Evolutionary conservation across 768 basidiomycete genomes (phyloP).

Genomic region (Auriscalpium orientale): DNA sequence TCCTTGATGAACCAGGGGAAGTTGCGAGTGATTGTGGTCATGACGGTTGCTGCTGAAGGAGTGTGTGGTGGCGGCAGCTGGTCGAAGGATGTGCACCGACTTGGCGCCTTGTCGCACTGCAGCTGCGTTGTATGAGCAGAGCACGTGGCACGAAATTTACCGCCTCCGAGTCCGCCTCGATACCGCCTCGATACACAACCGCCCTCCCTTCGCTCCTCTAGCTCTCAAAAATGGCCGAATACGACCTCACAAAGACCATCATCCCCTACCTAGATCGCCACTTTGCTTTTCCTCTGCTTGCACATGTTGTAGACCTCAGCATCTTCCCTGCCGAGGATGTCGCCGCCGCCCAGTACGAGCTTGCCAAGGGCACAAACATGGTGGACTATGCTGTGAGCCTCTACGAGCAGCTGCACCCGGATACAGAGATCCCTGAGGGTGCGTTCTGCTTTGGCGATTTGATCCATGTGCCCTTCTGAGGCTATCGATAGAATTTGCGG

Average conservation of each 20-base stretch:
- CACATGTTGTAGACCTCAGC: conserved; percentile 71
- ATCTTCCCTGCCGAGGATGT: conserved; percentile 77
- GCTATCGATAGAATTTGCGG: conserved; percentile 61
- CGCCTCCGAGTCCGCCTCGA: too few relatives aligned
- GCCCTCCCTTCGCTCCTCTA: background rate
- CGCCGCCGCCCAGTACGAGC: conserved; percentile 89
- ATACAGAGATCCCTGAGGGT: conserved; percentile 65
- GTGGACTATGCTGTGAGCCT: conserved; percentile 85
- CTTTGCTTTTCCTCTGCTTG: conserved; percentile 86
- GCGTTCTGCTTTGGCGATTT: conserved; percentile 14
- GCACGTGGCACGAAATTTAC: conserved; percentile 2
- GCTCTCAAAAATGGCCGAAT: conserved; percentile 60
- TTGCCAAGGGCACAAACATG: conserved; percentile 97
- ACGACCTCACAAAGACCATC: conserved; percentile 86
- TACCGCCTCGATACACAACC: too few relatives aligned
- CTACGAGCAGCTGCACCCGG: conserved; percentile 72
- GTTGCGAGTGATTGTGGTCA: conserved; percentile 75
- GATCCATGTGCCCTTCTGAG: background rate
- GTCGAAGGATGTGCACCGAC: background rate
- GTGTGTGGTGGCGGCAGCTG: background rate
- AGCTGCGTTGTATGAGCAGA: too few relatives aligned
- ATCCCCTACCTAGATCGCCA: conserved; percentile 93
- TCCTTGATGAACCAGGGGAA: conserved; percentile 83
- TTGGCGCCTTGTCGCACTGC: too few relatives aligned
- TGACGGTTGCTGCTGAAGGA: conserved; percentile 20